Percentiles rank a stretch among this genome's conserved stretches.
Conservation (phyloP, 192 early-diverging fungal species). For the Rhizoclosmatium sp. region DNA sequence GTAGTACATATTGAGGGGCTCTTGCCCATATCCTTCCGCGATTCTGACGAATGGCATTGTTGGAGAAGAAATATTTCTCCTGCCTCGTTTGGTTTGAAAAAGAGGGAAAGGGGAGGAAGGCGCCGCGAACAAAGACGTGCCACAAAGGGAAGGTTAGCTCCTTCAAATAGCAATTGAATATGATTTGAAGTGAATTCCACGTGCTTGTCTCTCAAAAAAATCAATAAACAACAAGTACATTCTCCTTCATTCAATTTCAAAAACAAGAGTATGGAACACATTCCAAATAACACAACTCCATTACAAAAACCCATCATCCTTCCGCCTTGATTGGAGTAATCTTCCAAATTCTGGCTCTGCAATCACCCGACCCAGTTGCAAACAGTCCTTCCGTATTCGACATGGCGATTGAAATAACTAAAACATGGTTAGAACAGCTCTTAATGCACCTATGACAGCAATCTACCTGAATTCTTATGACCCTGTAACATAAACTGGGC, state of each 20-base stretch:
- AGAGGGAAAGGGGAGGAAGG: too few species aligned
- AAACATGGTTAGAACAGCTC: slow-evolving; percentile 7
- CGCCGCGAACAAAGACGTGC: too few species aligned
- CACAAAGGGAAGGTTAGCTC: too few species aligned
- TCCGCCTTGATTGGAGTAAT: slow-evolving; percentile 22
- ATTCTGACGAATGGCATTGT: slow-evolving; percentile 34
- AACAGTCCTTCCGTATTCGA: slow-evolving; percentile 83
- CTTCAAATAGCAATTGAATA: too few species aligned
- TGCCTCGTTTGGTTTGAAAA: too few species aligned
- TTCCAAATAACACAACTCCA: background rate
- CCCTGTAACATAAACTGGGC: slow-evolving; percentile 77
- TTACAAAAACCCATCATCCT: background rate
- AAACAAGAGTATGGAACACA: too few species aligned
- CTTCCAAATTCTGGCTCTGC: slow-evolving; percentile 87
- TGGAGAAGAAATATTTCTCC: too few species aligned
- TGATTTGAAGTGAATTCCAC: too few species aligned
- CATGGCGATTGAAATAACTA: slow-evolving; percentile 92
- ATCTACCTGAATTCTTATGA: slow-evolving; percentile 92
- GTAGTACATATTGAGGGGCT: slow-evolving; percentile 43
- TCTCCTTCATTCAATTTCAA: too few species aligned
- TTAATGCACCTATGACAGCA: background rate
- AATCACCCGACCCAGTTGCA: slow-evolving; percentile 97
- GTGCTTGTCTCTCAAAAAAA: too few species aligned
- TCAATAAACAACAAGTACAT: too few species aligned
- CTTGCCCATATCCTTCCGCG: slow-evolving; percentile 25